Evolutionary conservation across 192 early-diverging fungal species (phyloP).

Genomic region (Cladochytrium replicatum): DNA sequence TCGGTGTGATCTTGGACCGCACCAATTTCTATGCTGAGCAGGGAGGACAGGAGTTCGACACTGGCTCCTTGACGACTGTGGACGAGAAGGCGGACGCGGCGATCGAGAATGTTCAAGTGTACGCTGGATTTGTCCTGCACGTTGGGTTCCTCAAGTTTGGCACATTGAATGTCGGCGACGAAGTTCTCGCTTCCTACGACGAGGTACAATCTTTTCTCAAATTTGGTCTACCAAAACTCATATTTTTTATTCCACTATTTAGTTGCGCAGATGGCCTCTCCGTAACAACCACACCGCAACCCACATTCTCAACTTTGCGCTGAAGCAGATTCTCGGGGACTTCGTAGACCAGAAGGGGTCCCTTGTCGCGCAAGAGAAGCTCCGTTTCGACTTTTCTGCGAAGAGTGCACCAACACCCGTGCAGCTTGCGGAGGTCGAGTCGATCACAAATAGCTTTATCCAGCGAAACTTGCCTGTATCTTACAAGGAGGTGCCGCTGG

Average conservation of each 20-base stretch:
- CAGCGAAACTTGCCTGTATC: conserved; percentile 64
- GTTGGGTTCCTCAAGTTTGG: conserved; percentile 92
- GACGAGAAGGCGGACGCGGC: conserved; percentile 79
- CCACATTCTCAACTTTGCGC: conserved; percentile 91
- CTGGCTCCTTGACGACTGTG: conserved; percentile 72
- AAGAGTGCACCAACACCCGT: conserved; percentile 51
- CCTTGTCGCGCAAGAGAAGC: conserved; percentile 87
- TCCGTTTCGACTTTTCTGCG: conserved; percentile 86
- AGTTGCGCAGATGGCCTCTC: conserved; percentile 75
- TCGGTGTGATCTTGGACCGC: conserved; percentile 86
- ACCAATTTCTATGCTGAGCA: conserved; percentile 98
- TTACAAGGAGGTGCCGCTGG: conserved; percentile 75
- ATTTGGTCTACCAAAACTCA: too few species aligned
- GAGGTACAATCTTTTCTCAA: conserved; percentile 35
- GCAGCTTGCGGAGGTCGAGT: conserved; percentile 66
- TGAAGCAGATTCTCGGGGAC: conserved; percentile 73
- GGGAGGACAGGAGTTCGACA: conserved; percentile 93
- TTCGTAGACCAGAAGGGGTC: conserved; percentile 90
- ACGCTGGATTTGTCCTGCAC: conserved; percentile 92
- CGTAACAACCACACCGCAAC: conserved; percentile 96
- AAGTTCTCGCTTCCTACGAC: conserved; percentile 74
- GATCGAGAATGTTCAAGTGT: conserved; percentile 87
- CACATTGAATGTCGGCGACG: conserved; percentile 52
- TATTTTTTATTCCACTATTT: too few species aligned
- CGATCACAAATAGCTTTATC: conserved; percentile 69